Evolutionary conservation across 1,284 basidiomycete species (phyloP), one percentile per base, ranked within the genome.

Genomic region (Cystobasidium slooffiae): DNA sequence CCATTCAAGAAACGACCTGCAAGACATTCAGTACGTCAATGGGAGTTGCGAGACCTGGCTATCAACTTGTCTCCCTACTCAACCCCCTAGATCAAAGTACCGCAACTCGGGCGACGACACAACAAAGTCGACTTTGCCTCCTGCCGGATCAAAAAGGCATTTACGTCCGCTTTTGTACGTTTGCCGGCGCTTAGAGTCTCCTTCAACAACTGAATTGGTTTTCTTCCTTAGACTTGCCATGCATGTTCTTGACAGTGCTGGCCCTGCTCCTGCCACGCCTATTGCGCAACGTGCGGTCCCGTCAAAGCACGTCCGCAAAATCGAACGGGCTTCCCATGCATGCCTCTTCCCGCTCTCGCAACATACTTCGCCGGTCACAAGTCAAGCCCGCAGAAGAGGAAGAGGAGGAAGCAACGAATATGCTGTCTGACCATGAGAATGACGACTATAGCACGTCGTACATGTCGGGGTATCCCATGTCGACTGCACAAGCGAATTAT

Each of bases 11-110:
- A 81, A 85, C 93, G n/a, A 91, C 91, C 0, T 85, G 94, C 79
- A 93, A 92, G 81, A 90, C 92, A 0, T 87, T 94, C 77, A 92
- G 92, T 1, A 91, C 92, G 81, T 89, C 88, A 2, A 88, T 89
- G 83, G 90, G 89, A 46, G 88, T 97, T 47, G 84, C 85, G 41
- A 84, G 85, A 20, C 92, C 94, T 1, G 94, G 93, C 31, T 92
- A 95, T 81, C 92, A 94, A 76, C 86, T 97, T 14, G 85, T 97
- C 59, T 90, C 91, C 0, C 84, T 95, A 6, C 78, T 78, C 58
- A 76, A 78, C 18, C 78, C 73, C 6, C 65, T 47, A 44, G 83
- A 85, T 1, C 63, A 51, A 16, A 85, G 88, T 44, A 86, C 87
- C 0, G 69, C 75, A 55, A 49, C 79, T 0, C 56, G 59, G 58